phyloP scores from a whole-genome alignment of 306 rosid genomes.

The Cyamopsis tetragonoloba region DNA sequence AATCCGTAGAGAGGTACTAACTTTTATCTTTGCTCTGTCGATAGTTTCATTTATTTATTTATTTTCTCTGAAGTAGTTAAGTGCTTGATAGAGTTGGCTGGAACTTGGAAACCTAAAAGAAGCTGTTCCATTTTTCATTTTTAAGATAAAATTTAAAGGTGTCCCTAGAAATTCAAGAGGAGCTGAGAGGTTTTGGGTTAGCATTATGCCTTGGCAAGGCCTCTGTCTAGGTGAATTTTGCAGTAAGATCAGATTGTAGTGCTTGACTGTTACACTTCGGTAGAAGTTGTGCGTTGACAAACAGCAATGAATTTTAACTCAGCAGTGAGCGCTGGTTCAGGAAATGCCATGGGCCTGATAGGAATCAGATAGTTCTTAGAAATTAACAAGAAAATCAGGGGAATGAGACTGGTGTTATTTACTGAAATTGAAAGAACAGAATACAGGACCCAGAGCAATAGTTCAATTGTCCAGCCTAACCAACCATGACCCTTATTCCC shows the following conservation, averaged over 20 bases:
- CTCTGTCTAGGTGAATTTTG: not conserved
- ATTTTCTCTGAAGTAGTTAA: not conserved
- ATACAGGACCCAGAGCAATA: no score
- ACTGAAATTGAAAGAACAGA: no score
- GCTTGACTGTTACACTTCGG: not conserved
- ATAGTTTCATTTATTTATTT: slow-evolving; percentile 18
- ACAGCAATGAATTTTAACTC: not conserved
- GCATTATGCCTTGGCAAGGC: slow-evolving; percentile 2
- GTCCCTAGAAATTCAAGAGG: not conserved
- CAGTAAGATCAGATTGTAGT: not conserved
- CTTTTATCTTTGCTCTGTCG: slow-evolving; percentile 16
- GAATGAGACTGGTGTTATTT: no score
- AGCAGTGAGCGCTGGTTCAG: not conserved
- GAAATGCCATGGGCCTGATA: no score
- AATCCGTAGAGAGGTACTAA: slow-evolving; percentile 77
- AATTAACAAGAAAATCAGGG: no score
- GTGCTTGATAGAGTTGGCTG: not conserved
- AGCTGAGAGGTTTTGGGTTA: not conserved
- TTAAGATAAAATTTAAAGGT: not conserved
- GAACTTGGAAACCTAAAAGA: slow-evolving; percentile 9
- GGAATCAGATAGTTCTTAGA: no score
- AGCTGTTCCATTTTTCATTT: not conserved
- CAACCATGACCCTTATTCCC: no score
- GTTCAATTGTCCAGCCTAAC: no score
- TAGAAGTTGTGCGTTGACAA: not conserved